Percentiles rank a stretch among this genome's conserved stretches.
Conservation (phyloP, 2,329 filamentous ascomycete species). For the Claviceps monticola region DNA sequence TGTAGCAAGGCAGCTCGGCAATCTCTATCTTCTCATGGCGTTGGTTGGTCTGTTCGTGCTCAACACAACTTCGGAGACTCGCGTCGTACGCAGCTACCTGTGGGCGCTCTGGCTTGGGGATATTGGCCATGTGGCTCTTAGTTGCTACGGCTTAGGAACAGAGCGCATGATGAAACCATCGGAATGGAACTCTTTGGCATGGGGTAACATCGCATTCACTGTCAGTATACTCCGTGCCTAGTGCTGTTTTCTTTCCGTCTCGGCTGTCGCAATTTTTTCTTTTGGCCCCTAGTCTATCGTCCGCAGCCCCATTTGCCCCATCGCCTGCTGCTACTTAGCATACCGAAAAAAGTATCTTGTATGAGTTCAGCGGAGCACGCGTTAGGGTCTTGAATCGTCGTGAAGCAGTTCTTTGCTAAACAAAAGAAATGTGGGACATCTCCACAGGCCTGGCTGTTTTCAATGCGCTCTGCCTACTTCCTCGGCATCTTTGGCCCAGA, state of each 20-base stretch:
- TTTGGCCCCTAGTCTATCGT: not conserved
- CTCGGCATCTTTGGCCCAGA: conserved; percentile 44
- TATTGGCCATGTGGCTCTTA: conserved; percentile 52
- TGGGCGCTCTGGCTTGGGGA: conserved; percentile 52
- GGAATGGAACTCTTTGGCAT: conserved; percentile 56
- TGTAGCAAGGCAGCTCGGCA: conserved; percentile 55
- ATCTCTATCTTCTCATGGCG: conserved; percentile 52
- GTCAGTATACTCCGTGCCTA: conserved; percentile 22
- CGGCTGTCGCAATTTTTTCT: not conserved
- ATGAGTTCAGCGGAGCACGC: not conserved
- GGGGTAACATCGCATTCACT: conserved; percentile 58
- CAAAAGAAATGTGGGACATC: not conserved
- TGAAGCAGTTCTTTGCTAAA: not conserved
- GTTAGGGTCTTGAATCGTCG: not conserved
- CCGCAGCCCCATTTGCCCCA: not conserved
- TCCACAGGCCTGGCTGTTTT: conserved; percentile 36
- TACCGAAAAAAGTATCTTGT: not conserved
- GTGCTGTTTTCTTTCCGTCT: not conserved
- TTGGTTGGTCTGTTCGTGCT: conserved; percentile 51
- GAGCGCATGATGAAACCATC: conserved; percentile 36
- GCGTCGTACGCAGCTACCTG: conserved; percentile 53
- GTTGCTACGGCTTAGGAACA: conserved; percentile 42
- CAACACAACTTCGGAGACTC: conserved; percentile 48
- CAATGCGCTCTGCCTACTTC: conserved; percentile 43
- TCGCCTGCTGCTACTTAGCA: not conserved